Base-by-base conservation (phyloP, 2,329 filamentous ascomycete species). In the Pestalotiopsis sp. region DNA sequence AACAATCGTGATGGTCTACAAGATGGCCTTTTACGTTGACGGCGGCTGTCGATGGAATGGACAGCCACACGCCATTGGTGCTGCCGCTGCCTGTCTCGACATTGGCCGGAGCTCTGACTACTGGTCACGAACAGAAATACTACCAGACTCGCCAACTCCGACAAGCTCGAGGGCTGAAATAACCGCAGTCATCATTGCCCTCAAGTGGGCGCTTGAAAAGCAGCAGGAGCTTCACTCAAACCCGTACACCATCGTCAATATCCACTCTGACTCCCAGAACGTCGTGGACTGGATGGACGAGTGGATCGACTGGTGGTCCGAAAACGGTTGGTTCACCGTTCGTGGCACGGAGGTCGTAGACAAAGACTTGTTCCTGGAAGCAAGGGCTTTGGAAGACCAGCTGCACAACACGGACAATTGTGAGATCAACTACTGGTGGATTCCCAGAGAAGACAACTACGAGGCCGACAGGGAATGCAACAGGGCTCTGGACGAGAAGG, bases 11-110 rank as follows among this genome's bases (percentile, higher is more conserved):
- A 52, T 81, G 79, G 74, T 74, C 1, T 81, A 78, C 67, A 68
- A 63, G 1, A 79, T 82, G 78, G 56, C 75, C 9, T 77, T 82
- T 64, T 73, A 75, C 27, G 75, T 79, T 36, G 79, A 81, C 58
- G 80, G 81, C 5, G 77, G 71, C n/a, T 80, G 78, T 59, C 72
- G 77, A 52, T 39, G 72, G 20, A 80, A 81, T 68, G 79, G 78
- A 14, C 41, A 70, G 2, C n/a, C 49, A 1, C 61, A 67, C 13
- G 68, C 78, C 2, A 72, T 76, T 12, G 79, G 76, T 27, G 78
- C 77, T 31, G 78, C 78, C 3, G 78, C 79, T 3, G 76, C 74
- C 49, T 36, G 74, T 76, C 31, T 67, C 77, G 27, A 61, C 70
- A 62, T 20, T 11, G 14, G 20, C 14, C 4, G 14, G 12, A 20